A percentile compares a stretch with the other conserved stretches of the same genome.
Evolutionary conservation across 352 stramenopile species (phyloP).

Genomic region (Peronospora belbahrii): DNA sequence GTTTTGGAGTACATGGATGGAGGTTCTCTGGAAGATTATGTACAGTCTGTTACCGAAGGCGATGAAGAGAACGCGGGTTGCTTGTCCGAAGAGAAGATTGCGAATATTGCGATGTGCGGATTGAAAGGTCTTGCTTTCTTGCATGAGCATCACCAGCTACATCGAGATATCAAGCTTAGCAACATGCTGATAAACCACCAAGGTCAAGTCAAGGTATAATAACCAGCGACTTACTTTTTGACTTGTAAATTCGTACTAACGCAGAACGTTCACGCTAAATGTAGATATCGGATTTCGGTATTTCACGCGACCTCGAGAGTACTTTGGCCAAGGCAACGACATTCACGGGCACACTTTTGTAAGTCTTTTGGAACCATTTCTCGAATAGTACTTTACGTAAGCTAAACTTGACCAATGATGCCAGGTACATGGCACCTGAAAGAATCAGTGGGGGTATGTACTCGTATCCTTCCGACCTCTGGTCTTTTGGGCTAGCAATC

Average conservation of each 20-base stretch:
- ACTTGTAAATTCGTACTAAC: too few relatives aligned
- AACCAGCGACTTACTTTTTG: too few relatives aligned
- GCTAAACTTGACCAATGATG: slow-evolving; percentile 1
- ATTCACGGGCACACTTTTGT: slow-evolving; percentile 89
- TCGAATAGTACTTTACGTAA: neutral
- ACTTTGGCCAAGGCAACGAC: slow-evolving; percentile 82
- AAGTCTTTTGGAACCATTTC: slow-evolving; percentile 10
- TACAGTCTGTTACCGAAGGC: slow-evolving; percentile 32
- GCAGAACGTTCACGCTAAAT: neutral
- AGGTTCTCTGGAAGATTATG: slow-evolving; percentile 79
- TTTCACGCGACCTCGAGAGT: slow-evolving; percentile 73
- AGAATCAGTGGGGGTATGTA: slow-evolving; percentile 88
- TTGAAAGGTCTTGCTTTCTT: slow-evolving; percentile 84
- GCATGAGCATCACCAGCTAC: slow-evolving; percentile 85
- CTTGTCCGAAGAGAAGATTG: slow-evolving; percentile 65
- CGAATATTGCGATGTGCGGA: slow-evolving; percentile 66
- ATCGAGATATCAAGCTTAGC: slow-evolving; percentile 92
- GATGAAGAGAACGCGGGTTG: slow-evolving; percentile 11
- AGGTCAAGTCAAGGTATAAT: slow-evolving; percentile 57
- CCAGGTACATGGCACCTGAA: slow-evolving; percentile 90
- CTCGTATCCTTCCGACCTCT: slow-evolving; percentile 81
- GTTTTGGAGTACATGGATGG: slow-evolving; percentile 94
- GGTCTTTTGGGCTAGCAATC: slow-evolving; percentile 71
- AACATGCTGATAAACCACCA: slow-evolving; percentile 91
- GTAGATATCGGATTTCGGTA: slow-evolving; percentile 82